Percentiles rank a stretch among this genome's conserved stretches.
phyloP scores from a whole-genome alignment of 1,284 basidiomycete genomes.

The Ceratobasidium sp. region DNA sequence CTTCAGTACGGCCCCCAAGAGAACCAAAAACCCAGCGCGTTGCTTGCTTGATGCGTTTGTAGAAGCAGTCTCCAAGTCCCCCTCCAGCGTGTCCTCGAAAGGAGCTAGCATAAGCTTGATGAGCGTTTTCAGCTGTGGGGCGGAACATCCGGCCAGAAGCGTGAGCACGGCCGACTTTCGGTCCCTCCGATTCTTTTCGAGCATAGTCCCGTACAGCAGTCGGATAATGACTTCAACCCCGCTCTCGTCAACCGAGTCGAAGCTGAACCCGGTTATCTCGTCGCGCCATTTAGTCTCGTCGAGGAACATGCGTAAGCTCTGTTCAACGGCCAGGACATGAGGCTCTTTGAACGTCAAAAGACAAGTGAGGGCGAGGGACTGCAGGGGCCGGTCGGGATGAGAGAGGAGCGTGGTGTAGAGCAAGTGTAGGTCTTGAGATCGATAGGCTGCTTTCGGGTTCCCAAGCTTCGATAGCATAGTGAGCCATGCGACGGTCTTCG shows the following conservation, averaged over 20 bases:
- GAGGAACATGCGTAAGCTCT: slow-evolving; percentile 73
- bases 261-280: slow-evolving; percentile 76
- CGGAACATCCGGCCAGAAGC: slow-evolving; percentile 72
- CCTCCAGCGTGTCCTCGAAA: slow-evolving; percentile 53
- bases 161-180: slow-evolving; percentile 77
- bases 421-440: slow-evolving; percentile 68
- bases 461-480: slow-evolving; percentile 87
- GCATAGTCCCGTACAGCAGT: slow-evolving; percentile 88
- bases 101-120: slow-evolving; percentile 92
- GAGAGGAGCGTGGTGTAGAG: slow-evolving; percentile 83
- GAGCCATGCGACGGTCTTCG: slow-evolving; percentile 79
- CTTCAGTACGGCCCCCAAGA: slow-evolving; percentile 85
- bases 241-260: slow-evolving; percentile 56
- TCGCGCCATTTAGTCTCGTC: slow-evolving; percentile 92
- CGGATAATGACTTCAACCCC: slow-evolving; percentile 80
- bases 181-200: slow-evolving; percentile 81
- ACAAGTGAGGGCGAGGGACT: slow-evolving; percentile 80
- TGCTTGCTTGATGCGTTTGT: slow-evolving; percentile 59
- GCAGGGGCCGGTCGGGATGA: slow-evolving; percentile 83
- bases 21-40: slow-evolving; percentile 80
- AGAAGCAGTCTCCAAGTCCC: slow-evolving; percentile 45
- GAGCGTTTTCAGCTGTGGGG: slow-evolving; percentile 78
- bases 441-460: slow-evolving; percentile 87
- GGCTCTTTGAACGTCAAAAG: slow-evolving; percentile 85
- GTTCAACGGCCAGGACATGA: slow-evolving; percentile 69